phyloP scores from a whole-genome alignment of 805 yeast genomes.

The Metschnikowia similis region DNA sequence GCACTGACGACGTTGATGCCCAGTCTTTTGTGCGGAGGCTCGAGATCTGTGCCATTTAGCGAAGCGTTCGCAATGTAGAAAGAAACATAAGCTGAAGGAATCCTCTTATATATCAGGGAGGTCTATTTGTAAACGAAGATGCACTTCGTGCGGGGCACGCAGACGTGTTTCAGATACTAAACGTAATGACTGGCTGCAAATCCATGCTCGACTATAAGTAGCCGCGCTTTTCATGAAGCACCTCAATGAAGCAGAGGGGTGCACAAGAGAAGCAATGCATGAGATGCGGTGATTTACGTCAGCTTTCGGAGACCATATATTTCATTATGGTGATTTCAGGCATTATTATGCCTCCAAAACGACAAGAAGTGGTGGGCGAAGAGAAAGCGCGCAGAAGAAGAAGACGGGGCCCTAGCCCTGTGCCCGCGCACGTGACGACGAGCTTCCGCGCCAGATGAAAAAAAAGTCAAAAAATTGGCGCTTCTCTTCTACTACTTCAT shows the following conservation, averaged over 20 bases:
- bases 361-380: background rate
- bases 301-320: background rate
- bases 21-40: background rate
- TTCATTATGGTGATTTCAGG: background rate
- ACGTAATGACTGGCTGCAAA: background rate
- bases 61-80: background rate
- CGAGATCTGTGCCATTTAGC: background rate
- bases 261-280: background rate
- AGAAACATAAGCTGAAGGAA: no score
- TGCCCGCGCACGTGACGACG: slow-evolving; percentile 12
- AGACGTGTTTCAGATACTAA: background rate
- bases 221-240: background rate
- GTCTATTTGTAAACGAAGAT: background rate
- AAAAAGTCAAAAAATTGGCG: slow-evolving; percentile 10
- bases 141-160: background rate
- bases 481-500: slow-evolving; percentile 10
- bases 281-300: no score
- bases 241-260: no score
- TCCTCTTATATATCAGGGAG: background rate
- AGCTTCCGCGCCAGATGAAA: slow-evolving; percentile 4
- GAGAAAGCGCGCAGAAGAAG: background rate
- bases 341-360: background rate
- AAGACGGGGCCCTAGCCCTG: slow-evolving; percentile 9
- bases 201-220: background rate
- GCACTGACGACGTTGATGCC: background rate